These are phyloP conservation scores for Boletus subparvulus DNA, from an alignment of 768 basidiomycete species.

Conservation along the genomic window DNA sequence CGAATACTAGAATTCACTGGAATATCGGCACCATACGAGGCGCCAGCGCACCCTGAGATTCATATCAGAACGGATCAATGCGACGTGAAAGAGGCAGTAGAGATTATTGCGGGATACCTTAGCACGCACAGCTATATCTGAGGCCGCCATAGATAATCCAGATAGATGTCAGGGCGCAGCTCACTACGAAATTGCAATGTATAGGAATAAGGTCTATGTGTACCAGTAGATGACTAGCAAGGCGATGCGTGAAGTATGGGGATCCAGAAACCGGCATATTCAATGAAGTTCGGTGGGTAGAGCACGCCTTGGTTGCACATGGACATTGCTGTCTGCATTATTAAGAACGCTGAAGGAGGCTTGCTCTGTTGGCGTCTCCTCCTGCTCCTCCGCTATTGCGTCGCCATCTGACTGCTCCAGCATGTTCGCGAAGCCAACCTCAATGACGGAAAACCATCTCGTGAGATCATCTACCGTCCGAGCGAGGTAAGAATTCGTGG, in stretches of 20 bases:
- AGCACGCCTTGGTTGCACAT: slow-evolving; percentile 10
- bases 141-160: slow-evolving; percentile 19
- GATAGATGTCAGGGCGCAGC: slow-evolving; percentile 10
- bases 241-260: slow-evolving; percentile 6
- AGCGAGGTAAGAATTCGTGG: slow-evolving; percentile 68
- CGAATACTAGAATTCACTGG: slow-evolving; percentile 87
- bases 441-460: slow-evolving; percentile 73
- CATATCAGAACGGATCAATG: slow-evolving; percentile 87
- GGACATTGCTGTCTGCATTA: slow-evolving; percentile 7
- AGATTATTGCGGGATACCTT: slow-evolving; percentile 79
- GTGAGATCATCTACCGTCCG: slow-evolving; percentile 72
- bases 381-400: slow-evolving; percentile 66
- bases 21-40: slow-evolving; percentile 95
- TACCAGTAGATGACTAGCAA: slow-evolving; percentile 21
- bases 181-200: slow-evolving; percentile 14
- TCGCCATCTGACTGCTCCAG: slow-evolving; percentile 53
- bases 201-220: slow-evolving; percentile 7
- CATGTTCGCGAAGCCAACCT: slow-evolving; percentile 66
- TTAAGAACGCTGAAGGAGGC: slow-evolving; percentile 9
- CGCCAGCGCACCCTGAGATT: slow-evolving; percentile 81
- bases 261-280: slow-evolving; percentile 4
- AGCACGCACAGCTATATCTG: slow-evolving; percentile 58
- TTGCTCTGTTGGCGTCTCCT: slow-evolving; percentile 36
- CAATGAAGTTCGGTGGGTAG: slow-evolving; percentile 21
- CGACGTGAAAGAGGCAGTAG: slow-evolving; percentile 76